These are phyloP conservation scores for Phialophora expanda DNA, from an alignment of 2,329 filamentous ascomycete species.

Conservation along the genomic window DNA sequence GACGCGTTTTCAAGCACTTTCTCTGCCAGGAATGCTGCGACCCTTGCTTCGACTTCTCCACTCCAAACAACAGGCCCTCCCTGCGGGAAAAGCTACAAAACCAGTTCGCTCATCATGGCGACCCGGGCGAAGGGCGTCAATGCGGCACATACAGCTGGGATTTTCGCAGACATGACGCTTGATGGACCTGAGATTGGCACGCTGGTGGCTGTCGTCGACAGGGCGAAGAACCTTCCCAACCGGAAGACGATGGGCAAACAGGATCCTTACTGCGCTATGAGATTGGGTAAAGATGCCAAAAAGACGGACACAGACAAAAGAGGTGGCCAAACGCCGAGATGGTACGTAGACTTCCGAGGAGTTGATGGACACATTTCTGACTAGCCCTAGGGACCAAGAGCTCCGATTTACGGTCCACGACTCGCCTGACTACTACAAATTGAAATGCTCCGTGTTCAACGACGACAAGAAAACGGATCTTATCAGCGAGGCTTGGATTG, in stretches of 20 bases:
- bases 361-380: conserved; percentile 17
- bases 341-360: conserved; percentile 63
- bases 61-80: conserved; percentile 20
- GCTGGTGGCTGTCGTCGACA: conserved; percentile 86
- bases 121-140: conserved; percentile 32
- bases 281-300: conserved; percentile 94
- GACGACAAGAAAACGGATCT: conserved; percentile 98
- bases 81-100: conserved; percentile 2
- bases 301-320: conserved; percentile 94
- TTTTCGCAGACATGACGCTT: conserved; percentile 90
- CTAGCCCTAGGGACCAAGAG: conserved; percentile 82
- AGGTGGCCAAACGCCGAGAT: conserved; percentile 93
- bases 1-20: conserved; percentile 3
- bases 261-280: conserved; percentile 93
- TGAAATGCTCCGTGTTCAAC: conserved; percentile 96
- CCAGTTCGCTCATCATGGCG: conserved; percentile 27
- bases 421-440: conserved; percentile 91
- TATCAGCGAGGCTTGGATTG: conserved; percentile 92
- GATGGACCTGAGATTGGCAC: conserved; percentile 94
- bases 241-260: conserved; percentile 98
- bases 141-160: conserved; percentile 79
- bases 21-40: conserved; percentile 28
- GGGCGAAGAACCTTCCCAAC: conserved; percentile 96
- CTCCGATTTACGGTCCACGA: conserved; percentile 95
- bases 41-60: conserved; percentile 14